A percentile compares a stretch with the other conserved stretches of the same genome.
These are phyloP conservation scores for Volvox reticuliferus DNA, from an alignment of 139 green algal genomes.

Conservation along the genomic window DNA sequence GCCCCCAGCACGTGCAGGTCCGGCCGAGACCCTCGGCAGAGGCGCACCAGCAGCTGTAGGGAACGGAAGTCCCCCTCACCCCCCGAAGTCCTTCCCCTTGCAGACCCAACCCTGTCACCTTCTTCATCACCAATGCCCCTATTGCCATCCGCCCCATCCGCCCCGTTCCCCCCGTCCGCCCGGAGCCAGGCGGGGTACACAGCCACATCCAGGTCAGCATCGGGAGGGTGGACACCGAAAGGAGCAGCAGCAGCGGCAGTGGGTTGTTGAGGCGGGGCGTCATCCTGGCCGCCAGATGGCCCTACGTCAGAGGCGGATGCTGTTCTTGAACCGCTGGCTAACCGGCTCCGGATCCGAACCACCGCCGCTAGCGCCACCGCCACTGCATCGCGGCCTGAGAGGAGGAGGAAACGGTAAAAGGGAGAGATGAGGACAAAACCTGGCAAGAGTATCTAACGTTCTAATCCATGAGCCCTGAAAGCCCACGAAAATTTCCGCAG, in stretches of 20 bases:
- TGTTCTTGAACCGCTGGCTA: background rate
- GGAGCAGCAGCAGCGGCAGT: background rate
- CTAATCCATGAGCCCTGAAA: no score
- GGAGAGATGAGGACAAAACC: background rate
- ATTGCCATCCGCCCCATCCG: background rate
- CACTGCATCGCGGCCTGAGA: conserved; percentile 1
- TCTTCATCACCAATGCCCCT: background rate
- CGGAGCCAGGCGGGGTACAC: background rate
- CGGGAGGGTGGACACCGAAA: background rate
- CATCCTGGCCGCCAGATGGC: background rate
- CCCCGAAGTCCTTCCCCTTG: no score
- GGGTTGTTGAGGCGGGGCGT: background rate
- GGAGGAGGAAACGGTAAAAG: background rate
- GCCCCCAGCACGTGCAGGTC: conserved; percentile 15
- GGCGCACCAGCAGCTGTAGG: conserved; percentile 21
- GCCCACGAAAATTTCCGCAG: no score
- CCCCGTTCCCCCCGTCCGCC: background rate
- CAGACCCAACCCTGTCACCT: background rate
- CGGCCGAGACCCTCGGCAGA: background rate
- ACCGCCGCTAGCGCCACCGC: background rate
- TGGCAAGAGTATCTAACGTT: background rate
- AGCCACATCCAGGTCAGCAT: background rate
- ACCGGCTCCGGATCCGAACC: background rate
- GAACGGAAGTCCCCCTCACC: background rate
- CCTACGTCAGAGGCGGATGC: background rate